Evolutionary conservation across 78 protist genomes (phyloP).

Genomic region (Dictyostelium firmibasis): DNA sequence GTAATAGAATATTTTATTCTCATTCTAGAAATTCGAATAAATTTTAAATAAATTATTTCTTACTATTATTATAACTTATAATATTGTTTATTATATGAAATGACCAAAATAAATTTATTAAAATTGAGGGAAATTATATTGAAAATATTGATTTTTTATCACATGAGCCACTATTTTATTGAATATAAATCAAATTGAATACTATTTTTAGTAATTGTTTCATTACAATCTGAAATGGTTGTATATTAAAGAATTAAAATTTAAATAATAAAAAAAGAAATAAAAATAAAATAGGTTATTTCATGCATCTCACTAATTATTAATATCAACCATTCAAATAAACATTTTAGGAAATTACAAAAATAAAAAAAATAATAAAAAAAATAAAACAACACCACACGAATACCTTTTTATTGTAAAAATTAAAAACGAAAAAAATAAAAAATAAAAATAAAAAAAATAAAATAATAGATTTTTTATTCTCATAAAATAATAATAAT

Average conservation of each 20-base stretch:
- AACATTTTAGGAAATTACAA: background rate
- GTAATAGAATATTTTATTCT: background rate
- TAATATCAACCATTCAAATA: no score
- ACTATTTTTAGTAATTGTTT: background rate
- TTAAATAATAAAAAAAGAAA: no score
- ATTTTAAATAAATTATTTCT: background rate
- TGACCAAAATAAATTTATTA: background rate
- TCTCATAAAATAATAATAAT: no score
- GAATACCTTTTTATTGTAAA: no score
- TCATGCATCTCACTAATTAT: background rate
- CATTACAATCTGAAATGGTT: background rate
- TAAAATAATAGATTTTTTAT: no score
- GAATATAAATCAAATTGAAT: background rate
- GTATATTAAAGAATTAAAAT: no score
- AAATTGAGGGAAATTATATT: background rate
- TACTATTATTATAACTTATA: background rate
- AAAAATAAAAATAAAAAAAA: no score
- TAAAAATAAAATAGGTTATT: no score
- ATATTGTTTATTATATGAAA: no score
- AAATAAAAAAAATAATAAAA: no score
- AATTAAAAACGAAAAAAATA: no score
- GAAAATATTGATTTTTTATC: background rate
- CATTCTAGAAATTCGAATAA: background rate
- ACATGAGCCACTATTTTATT: background rate
- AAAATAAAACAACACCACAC: no score